A percentile compares a stretch with the other conserved stretches of the same genome.
These are phyloP conservation scores for Macadamia tetraphylla DNA, from an alignment of 164 flowering plant species.

Conservation along the genomic window DNA sequence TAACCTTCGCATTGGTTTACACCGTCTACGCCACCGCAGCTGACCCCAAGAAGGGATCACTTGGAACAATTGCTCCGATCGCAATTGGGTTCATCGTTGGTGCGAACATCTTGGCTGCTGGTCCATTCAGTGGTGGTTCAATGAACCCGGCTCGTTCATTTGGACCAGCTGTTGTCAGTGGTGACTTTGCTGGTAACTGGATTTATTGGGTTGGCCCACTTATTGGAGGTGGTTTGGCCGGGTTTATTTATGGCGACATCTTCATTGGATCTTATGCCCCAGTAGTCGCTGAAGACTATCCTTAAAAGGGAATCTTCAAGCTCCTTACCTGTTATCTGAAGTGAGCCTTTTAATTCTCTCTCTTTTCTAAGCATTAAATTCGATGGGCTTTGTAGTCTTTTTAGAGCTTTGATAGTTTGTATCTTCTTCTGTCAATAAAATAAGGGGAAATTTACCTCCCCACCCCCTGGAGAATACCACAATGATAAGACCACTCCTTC, in stretches of 20 bases:
- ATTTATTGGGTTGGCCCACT: constrained; percentile 80
- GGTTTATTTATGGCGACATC: constrained; percentile 48
- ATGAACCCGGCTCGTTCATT: constrained; percentile 80
- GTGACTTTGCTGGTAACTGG: constrained; percentile 48
- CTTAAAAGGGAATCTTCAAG: constrained; percentile 6
- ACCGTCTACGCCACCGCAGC: constrained; percentile 76
- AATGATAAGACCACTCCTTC: too few relatives aligned
- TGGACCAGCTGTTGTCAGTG: constrained; percentile 62
- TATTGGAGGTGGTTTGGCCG: constrained; percentile 65
- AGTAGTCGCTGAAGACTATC: constrained; percentile 31
- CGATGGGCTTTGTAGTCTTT: too few relatives aligned
- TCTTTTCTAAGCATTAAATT: too few relatives aligned
- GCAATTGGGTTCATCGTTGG: constrained; percentile 79
- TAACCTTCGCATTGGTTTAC: constrained; percentile 65
- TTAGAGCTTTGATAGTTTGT: too few relatives aligned
- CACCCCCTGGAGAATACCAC: too few relatives aligned
- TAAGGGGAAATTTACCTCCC: too few relatives aligned
- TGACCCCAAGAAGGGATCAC: constrained; percentile 61
- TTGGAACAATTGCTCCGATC: constrained; percentile 61
- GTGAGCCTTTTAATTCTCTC: too few relatives aligned
- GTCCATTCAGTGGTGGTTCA: constrained; percentile 71
- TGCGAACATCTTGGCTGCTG: constrained; percentile 67
- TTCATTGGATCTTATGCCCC: constrained; percentile 56
- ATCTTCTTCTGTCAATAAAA: too few relatives aligned
- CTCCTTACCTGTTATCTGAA: too few relatives aligned